Conservation (phyloP, 768 basidiomycete species). For the Hygrophoropsis aurantiaca region DNA sequence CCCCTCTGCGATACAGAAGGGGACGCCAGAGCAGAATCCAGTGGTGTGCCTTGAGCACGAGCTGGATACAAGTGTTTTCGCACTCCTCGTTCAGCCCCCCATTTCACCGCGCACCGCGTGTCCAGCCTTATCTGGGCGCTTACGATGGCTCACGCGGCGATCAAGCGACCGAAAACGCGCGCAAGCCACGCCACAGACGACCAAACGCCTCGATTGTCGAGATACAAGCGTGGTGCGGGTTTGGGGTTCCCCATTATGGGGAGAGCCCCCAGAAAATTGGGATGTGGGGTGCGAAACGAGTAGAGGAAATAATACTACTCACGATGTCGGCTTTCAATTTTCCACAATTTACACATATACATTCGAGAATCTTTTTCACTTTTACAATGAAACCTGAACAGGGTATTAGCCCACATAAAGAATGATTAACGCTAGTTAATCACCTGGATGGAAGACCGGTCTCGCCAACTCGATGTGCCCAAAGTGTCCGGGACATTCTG, state of each 20-base stretch:
- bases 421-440: constrained; percentile 26
- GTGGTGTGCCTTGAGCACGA: constrained; percentile 24
- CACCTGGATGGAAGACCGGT: constrained; percentile 97
- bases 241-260: constrained; percentile 95
- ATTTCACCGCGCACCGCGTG: constrained; percentile 93
- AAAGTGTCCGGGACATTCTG: constrained; percentile 99
- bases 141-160: constrained; percentile 76
- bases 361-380: constrained; percentile 99
- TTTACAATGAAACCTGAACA: constrained; percentile 96
- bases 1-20: constrained; percentile 72
- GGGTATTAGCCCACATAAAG: too few species aligned
- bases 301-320: constrained; percentile 80
- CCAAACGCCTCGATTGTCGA: constrained; percentile 83
- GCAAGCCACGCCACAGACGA: constrained; percentile 70
- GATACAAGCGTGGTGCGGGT: constrained; percentile 78
- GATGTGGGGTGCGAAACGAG: constrained; percentile 91
- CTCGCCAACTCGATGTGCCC: constrained; percentile 96
- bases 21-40: constrained; percentile 36
- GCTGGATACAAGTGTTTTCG: constrained; percentile 47
- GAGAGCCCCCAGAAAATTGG: constrained; percentile 99
- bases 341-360: constrained; percentile 98
- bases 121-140: constrained; percentile 76
- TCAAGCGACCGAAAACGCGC: constrained; percentile 96
- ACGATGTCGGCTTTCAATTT: constrained; percentile 96
- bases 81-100: constrained; percentile 98